These are phyloP conservation scores for Agarophyton chilense DNA, from an alignment of 23 red algal genomes.

Conservation along the genomic window DNA sequence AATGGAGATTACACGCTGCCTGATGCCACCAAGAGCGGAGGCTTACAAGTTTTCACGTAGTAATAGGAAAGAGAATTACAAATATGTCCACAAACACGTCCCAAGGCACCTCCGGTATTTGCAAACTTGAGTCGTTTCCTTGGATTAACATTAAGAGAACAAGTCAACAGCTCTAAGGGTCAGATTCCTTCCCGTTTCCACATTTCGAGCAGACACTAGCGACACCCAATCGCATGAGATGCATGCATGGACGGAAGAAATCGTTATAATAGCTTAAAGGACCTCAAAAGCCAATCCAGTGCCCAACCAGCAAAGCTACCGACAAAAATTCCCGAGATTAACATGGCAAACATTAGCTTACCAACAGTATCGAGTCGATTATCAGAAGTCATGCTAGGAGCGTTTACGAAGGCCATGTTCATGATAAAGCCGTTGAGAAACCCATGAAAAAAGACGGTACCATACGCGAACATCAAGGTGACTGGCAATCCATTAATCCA, in stretches of 20 bases:
- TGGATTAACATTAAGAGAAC: no score
- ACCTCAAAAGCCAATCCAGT: slow-evolving; percentile 22
- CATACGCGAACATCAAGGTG: neutral
- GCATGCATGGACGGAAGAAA: neutral
- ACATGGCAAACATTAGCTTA: slow-evolving; percentile 61
- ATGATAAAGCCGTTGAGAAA: slow-evolving; percentile 53
- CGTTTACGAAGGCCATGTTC: slow-evolving; percentile 44
- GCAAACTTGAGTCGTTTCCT: no score
- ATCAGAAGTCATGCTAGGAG: neutral
- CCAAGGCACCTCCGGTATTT: no score
- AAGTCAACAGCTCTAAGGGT: no score
- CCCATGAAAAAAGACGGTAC: slow-evolving; percentile 41
- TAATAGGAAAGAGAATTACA: no score
- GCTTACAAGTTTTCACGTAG: no score
- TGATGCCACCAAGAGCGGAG: no score
- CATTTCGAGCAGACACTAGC: no score
- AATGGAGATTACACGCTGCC: no score
- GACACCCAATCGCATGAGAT: no score
- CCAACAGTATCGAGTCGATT: slow-evolving; percentile 36
- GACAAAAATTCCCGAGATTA: slow-evolving; percentile 44
- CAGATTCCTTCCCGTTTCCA: no score
- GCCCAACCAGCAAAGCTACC: slow-evolving; percentile 47
- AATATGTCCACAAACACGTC: no score
- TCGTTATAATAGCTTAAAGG: neutral
- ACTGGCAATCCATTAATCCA: slow-evolving; percentile 21